Base-by-base conservation (phyloP, 2,329 filamentous ascomycete species). In the Proliferodiscus dingleyae region DNA sequence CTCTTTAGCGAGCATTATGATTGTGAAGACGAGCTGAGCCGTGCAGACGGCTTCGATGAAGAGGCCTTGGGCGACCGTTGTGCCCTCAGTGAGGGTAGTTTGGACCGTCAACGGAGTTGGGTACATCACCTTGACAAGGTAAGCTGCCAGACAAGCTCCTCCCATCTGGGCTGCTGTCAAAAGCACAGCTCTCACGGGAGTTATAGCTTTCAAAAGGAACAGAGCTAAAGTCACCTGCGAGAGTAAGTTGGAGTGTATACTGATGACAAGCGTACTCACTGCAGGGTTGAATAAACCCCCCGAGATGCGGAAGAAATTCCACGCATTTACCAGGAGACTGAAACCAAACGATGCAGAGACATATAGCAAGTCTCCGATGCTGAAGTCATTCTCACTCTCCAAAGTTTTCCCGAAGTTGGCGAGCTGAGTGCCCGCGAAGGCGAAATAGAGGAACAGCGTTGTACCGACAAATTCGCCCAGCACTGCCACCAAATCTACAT, bases 401-500 rank as follows among this genome's bases (percentile, higher is more conserved):
- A 52, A 54, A 15, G 52, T 49, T 2, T 41, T 53, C n/a, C n/a
- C n/a, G n/a, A n/a, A n/a, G n/a, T n/a, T n/a, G n/a, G n/a, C n/a
- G n/a, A n/a, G 52, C 24, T 26, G 34, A 2, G 52, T 55, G 7
- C 57, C 56, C 7, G 57, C 50, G 38, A 59, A 61, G 7, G 62
- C 61, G 55, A 66, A 49, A 45, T 60, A 51, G 41, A 63, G 45
- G 41, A 63, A 64, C 43, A 64, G 46, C 30, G 72, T 70, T 0
- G 74, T 78, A 23, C 75, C 75, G 10, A 73, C 64, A 19, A 76
- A 73, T 58, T 78, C 75, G 16, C 71, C 71, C 8, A 71, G 41
- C 11, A 67, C 63, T 23, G 70, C 72, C 33, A 76, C 65, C 37
- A 71, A 49, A 53, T 75, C 24, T 26, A 26, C n/a, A n/a, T n/a